Percentiles rank a stretch among this genome's conserved stretches.
Conservation (phyloP, 1,284 basidiomycete genomes). For the Neolentinus lepideus region DNA sequence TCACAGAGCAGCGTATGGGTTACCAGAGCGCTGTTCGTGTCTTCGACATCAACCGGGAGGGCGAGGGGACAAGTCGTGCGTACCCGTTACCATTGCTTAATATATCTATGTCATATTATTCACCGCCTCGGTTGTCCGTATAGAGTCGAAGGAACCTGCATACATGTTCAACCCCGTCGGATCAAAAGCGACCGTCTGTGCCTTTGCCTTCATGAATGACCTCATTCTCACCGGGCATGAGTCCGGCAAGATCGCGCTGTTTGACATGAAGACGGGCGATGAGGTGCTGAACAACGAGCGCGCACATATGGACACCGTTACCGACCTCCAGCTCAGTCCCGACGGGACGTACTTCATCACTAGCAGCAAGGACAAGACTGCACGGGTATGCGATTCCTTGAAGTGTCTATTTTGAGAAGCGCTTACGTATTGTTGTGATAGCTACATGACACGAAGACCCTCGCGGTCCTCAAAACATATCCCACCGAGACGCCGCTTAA, state of each 20-base stretch:
- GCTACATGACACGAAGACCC: slow-evolving; percentile 87
- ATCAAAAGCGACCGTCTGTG: slow-evolving; percentile 92
- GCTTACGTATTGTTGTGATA: slow-evolving; percentile 19
- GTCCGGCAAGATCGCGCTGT: slow-evolving; percentile 89
- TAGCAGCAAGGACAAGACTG: slow-evolving; percentile 94
- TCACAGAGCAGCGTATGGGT: slow-evolving; percentile 97
- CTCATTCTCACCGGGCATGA: slow-evolving; percentile 93
- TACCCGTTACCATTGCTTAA: slow-evolving; percentile 9
- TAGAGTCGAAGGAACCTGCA: slow-evolving; percentile 72
- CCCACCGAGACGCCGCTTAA: slow-evolving; percentile 94
- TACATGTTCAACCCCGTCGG: slow-evolving; percentile 86
- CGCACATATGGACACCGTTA: slow-evolving; percentile 79
- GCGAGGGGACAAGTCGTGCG: slow-evolving; percentile 72
- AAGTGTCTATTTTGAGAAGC: neutral
- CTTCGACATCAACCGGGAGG: slow-evolving; percentile 81
- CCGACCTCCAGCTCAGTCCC: slow-evolving; percentile 87
- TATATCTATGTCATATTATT: slow-evolving; percentile 5
- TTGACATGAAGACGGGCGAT: slow-evolving; percentile 85
- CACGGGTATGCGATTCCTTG: slow-evolving; percentile 55
- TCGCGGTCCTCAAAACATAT: slow-evolving; percentile 91
- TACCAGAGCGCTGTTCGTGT: slow-evolving; percentile 82
- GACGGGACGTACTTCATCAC: slow-evolving; percentile 96
- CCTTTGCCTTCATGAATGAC: slow-evolving; percentile 78
- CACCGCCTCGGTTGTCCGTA: too few relatives aligned
- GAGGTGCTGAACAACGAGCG: slow-evolving; percentile 78